Evolutionary conservation across 2,329 filamentous ascomycete genomes (phyloP), one percentile per base, ranked within the genome.

Genomic region (Corynespora cassiicola): DNA sequence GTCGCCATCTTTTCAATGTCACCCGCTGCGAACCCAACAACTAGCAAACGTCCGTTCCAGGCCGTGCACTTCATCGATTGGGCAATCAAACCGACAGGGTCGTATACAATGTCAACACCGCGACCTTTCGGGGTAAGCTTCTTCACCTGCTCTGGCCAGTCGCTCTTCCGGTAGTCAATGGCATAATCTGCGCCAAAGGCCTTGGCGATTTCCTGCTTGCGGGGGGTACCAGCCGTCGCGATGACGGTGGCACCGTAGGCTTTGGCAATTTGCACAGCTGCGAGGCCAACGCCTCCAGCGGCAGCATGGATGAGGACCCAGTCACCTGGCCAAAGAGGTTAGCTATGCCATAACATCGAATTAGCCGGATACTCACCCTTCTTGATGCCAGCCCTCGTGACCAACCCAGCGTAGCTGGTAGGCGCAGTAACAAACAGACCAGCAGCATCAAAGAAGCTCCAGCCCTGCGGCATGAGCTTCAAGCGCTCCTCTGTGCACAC

Each of bases 251-350:
- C 92, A 6, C 92, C 92, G 34, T 87, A 85, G 0, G 91, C 92
- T 71, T 96, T 96, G 18, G 92, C 92, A 45, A 97, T 84, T 68
- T 96, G 92, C 16, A 97, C 90, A 4, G 92, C 92, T 2, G 91
- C 89, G 2, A 96, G 74, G 0, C 92, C 92, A 8, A 96, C 92
- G 11, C 92, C 92, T 2, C 92, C 92, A 0, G 92, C 92, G 0
- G 90, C 92, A 1, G 92, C 92, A 63, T 97, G 92, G 10, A 97
- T 84, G 7, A 97, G 81, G 2, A 96, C 91, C 70, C 81, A 87
- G 58, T 97, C 92, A 1, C 90, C 90, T 61, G 43, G 4, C 15
- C 1, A 23, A 18, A 14, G n/a, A n/a, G n/a, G n/a, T n/a, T n/a
- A n/a, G n/a, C n/a, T n/a, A n/a, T 12, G 6, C n/a, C 26, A 50